Percentiles rank a stretch among this genome's conserved stretches.
phyloP scores from a whole-genome alignment of 768 basidiomycete genomes.

The Gautieria morchelliformis region DNA sequence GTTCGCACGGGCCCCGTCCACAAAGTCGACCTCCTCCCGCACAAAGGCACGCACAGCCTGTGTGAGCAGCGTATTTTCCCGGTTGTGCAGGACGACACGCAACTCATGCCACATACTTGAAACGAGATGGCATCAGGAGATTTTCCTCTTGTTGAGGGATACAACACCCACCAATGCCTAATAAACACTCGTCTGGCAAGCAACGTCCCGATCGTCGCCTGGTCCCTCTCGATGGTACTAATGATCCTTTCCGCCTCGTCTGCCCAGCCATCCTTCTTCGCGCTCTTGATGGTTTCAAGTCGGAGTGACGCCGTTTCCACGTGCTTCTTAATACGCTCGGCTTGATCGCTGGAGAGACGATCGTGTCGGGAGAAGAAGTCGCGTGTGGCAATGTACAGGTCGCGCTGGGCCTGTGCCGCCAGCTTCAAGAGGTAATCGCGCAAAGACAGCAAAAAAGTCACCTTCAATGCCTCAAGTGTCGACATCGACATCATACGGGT shows the following conservation, averaged over 20 bases:
- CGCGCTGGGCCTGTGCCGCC: constrained; percentile 53
- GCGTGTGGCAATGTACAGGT: constrained; percentile 78
- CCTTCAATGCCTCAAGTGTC: constrained; percentile 73
- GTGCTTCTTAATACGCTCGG: constrained; percentile 80
- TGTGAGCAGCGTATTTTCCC: constrained; percentile 76
- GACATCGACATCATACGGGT: constrained; percentile 52
- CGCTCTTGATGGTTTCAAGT: constrained; percentile 61
- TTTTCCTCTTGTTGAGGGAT: neutral
- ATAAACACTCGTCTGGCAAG: constrained; percentile 79
- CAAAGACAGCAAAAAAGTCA: constrained; percentile 17
- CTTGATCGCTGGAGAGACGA: constrained; percentile 80
- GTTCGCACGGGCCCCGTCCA: constrained; percentile 50
- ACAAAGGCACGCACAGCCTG: constrained; percentile 65
- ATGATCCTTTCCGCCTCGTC: constrained; percentile 74
- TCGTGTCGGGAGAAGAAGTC: constrained; percentile 85
- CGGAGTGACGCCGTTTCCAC: constrained; percentile 69
- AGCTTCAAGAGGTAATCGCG: neutral
- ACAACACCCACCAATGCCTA: constrained; percentile 57
- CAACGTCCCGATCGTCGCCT: constrained; percentile 64
- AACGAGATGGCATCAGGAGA: constrained; percentile 2
- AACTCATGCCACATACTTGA: constrained; percentile 90
- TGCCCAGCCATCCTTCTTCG: constrained; percentile 76
- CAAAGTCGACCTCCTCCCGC: constrained; percentile 61
- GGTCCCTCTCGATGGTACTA: constrained; percentile 72
- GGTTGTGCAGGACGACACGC: constrained; percentile 84